Percentiles rank a stretch among this genome's conserved stretches.
phyloP scores from a whole-genome alignment of 2,329 filamentous ascomycete genomes.

The Grosmannia clavigera region DNA sequence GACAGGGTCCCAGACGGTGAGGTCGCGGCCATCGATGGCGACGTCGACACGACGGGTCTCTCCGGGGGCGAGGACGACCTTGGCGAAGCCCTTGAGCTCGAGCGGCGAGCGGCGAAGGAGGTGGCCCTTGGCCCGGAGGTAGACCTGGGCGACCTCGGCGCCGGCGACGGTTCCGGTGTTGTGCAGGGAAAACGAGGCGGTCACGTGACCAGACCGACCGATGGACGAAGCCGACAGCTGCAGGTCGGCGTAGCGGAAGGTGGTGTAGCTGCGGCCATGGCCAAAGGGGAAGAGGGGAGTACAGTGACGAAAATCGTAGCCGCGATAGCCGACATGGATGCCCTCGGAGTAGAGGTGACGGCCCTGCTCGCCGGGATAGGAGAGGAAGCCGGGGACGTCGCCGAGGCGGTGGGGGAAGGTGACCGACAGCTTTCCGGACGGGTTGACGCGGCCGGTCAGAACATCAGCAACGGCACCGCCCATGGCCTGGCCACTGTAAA shows the following conservation, averaged over 20 bases:
- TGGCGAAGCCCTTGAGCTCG: conserved; percentile 4
- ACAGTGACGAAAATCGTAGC: conserved; percentile 57
- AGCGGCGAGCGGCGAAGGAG: not conserved
- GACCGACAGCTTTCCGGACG: conserved; percentile 55
- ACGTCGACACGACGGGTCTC: conserved; percentile 1
- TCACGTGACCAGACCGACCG: conserved; percentile 14
- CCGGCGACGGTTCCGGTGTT: conserved; percentile 41
- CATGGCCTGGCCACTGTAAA: conserved; percentile 58
- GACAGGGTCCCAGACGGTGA: conserved; percentile 2
- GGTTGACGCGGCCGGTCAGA: conserved; percentile 48
- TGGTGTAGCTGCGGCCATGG: conserved; percentile 67
- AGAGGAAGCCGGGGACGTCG: conserved; percentile 65
- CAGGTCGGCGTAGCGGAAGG: conserved; percentile 37
- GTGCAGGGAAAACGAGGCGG: conserved; percentile 37
- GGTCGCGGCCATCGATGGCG: not conserved
- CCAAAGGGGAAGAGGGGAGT: conserved; percentile 65
- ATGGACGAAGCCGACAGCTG: conserved; percentile 5
- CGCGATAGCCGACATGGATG: conserved; percentile 68
- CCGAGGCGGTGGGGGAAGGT: conserved; percentile 53
- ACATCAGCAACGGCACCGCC: conserved; percentile 57
- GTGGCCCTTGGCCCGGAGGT: not conserved
- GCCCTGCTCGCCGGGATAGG: conserved; percentile 50
- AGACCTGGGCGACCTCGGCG: conserved; percentile 41
- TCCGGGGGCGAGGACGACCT: not conserved
- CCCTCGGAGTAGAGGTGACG: conserved; percentile 57